Conservation (phyloP, 2,329 filamentous ascomycete genomes). For the Trichoderma sp. region DNA sequence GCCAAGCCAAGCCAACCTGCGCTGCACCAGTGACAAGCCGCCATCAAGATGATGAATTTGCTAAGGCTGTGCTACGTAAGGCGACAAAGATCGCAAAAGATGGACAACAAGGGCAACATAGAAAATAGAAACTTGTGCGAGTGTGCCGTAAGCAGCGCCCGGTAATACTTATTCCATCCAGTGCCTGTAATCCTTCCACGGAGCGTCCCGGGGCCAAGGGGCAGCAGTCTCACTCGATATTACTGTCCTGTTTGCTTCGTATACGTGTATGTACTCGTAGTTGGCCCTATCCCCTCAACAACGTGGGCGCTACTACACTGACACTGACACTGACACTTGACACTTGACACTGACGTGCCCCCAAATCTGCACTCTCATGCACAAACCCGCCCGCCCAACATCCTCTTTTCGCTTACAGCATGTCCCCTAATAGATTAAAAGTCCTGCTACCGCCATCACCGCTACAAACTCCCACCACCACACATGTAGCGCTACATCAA, state of each 20-base stretch:
- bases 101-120: neutral
- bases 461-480: neutral
- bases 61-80: neutral
- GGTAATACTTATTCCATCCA: neutral
- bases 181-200: constrained; percentile 1
- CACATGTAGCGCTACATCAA: neutral
- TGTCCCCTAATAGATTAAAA: neutral
- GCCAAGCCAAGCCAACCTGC: neutral
- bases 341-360: neutral
- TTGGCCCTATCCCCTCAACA: neutral
- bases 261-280: neutral
- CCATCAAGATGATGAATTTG: neutral
- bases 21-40: neutral
- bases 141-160: neutral
- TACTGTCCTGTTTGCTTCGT: neutral
- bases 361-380: neutral
- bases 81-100: neutral
- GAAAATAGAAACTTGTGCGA: neutral
- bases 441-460: neutral
- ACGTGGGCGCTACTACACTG: neutral
- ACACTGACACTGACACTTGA: neutral
- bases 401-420: neutral
- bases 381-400: neutral
- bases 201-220: constrained; percentile 8
- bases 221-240: neutral